Evolutionary conservation across 306 rosid species (phyloP), one percentile per base, ranked within the genome.

Genomic region (Delonix regia): DNA sequence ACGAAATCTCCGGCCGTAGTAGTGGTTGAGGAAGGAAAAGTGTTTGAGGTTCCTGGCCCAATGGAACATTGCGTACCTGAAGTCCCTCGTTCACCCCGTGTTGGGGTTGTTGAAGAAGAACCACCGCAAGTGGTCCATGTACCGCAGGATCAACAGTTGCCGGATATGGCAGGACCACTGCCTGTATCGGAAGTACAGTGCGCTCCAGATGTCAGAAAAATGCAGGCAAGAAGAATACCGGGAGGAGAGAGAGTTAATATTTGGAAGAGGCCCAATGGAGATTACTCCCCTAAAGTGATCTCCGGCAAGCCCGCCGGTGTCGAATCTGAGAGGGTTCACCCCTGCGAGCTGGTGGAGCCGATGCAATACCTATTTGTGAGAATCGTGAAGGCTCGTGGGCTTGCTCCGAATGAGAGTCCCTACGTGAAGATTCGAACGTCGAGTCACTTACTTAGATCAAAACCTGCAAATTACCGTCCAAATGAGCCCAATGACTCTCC

Each of bases 301-400:
- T 33, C 86, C 9, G 82, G 83, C 1, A 90, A 86, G 78, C 60
- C 67, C 27, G 12, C 25, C 7, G 63, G 53, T 5, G 83, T 36
- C 16, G 83, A 78, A 15, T 49, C 76, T 0, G 99, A 92, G 55
- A 83, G 93, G 52, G 82, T 87, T 36, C 99, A 90, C 73, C 99
- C 96, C 0, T 88, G 78, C 70, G 94, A 83, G 80, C 85, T 95
- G 27, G 99, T 95, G 8, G 99, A 95, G 68, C 97, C 98, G 44
- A 95, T 95, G 98, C 94, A 85, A 81, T 95, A 93, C 47, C 78
- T 95, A 72, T 95, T 81, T 79, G 89, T 88, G 39, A 83, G 84
- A 78, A 89, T 95, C 47, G 88, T 91, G 19, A 95, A 95, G 70
- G 99, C 94, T 14, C 91, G 97, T 7, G 91, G 89, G 2, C 56